Evolutionary conservation across 257 asterid genomes (phyloP).

Genomic region (Capsicum rhomboideum): DNA sequence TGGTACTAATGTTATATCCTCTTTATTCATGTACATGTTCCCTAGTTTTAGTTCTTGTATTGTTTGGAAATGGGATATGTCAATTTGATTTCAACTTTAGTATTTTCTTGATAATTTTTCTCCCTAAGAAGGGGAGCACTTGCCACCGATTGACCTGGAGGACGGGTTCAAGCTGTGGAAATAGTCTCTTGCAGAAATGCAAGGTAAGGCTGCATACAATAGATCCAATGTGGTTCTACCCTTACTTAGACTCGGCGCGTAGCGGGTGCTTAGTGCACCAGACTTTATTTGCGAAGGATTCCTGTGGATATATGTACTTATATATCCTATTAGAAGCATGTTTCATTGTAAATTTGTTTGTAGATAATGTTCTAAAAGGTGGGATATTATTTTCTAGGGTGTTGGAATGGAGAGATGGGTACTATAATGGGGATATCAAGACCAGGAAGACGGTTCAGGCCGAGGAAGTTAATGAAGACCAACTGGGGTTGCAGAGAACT

Average conservation of each 20-base stretch:
- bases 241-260: neutral
- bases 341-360: neutral
- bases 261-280: neutral
- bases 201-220: neutral
- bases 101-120: neutral
- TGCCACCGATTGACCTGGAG: neutral
- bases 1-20: neutral
- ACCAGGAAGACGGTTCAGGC: slow-evolving; percentile 84
- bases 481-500: slow-evolving; percentile 63
- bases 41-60: neutral
- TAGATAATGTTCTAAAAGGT: neutral
- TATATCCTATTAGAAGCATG: neutral
- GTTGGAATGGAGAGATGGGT: slow-evolving; percentile 85
- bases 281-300: neutral
- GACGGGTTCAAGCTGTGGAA: neutral
- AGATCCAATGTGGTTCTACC: neutral
- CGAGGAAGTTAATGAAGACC: slow-evolving; percentile 43
- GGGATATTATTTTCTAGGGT: slow-evolving; percentile 26
- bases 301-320: neutral
- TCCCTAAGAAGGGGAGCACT: neutral
- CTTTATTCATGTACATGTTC: neutral
- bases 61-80: neutral
- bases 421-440: slow-evolving; percentile 92
- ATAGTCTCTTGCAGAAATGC: neutral
- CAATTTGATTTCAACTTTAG: neutral